These are phyloP conservation scores for Pleomassaria siparia DNA, from an alignment of 2,329 filamentous ascomycete species.

Conservation along the genomic window DNA sequence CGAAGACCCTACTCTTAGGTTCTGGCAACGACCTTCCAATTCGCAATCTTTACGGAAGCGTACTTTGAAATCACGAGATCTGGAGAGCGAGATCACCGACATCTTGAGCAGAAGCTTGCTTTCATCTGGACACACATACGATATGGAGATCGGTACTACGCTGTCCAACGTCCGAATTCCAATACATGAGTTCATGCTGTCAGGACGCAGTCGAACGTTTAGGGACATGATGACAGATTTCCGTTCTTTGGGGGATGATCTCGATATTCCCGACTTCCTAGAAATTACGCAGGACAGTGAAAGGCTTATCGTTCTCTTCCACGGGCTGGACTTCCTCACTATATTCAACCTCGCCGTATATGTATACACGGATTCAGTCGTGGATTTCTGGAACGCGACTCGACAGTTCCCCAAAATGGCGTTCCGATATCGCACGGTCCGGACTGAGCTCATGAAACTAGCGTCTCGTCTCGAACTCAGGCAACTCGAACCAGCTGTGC, in stretches of 20 bases:
- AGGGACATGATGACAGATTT: constrained; percentile 58
- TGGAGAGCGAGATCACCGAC: constrained; percentile 63
- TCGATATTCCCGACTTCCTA: constrained; percentile 62
- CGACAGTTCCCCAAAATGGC: constrained; percentile 66
- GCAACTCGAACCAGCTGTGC: constrained; percentile 74
- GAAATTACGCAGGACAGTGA: constrained; percentile 56
- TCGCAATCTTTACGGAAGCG: constrained; percentile 57
- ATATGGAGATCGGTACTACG: constrained; percentile 54
- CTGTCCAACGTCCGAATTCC: constrained; percentile 73
- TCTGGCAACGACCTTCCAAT: constrained; percentile 52
- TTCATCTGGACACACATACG: constrained; percentile 47
- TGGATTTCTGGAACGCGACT: constrained; percentile 86
- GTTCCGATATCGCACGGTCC: constrained; percentile 74
- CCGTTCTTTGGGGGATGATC: constrained; percentile 58
- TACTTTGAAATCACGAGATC: constrained; percentile 64
- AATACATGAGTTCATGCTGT: constrained; percentile 78
- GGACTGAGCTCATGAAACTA: constrained; percentile 85
- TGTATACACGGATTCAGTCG: constrained; percentile 74
- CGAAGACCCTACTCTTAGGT: constrained; percentile 49
- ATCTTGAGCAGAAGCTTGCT: constrained; percentile 41
- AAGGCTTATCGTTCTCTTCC: constrained; percentile 64
- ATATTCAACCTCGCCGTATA: constrained; percentile 79
- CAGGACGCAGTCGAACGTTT: constrained; percentile 71
- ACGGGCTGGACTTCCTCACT: constrained; percentile 73
- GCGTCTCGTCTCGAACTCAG: constrained; percentile 70